A percentile compares a stretch with the other conserved stretches of the same genome.
Conservation (phyloP, 805 yeast genomes). For the Saccharomycopsis selenospora region DNA sequence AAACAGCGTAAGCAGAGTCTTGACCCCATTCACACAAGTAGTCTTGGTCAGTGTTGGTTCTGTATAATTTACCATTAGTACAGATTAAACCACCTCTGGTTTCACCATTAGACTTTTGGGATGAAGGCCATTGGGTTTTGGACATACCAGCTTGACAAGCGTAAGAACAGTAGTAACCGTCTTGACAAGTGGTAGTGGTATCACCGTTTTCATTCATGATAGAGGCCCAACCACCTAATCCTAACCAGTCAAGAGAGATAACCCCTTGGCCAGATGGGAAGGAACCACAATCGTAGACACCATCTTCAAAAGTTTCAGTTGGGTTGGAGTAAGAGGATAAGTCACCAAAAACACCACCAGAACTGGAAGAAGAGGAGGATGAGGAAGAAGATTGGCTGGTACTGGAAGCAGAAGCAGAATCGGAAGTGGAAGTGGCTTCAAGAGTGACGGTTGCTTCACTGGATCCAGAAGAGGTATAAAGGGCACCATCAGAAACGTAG, state of each 20-base stretch:
- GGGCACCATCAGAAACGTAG: constrained; percentile 11
- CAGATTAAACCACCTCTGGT: constrained; percentile 91
- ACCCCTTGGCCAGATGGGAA: constrained; percentile 87
- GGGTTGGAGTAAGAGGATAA: constrained; percentile 53
- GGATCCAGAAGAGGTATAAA: constrained; percentile 3
- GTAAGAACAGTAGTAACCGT: constrained; percentile 92
- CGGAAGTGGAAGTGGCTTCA: constrained; percentile 15
- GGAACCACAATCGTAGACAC: constrained; percentile 50
- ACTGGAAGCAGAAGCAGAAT: constrained; percentile 24
- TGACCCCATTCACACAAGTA: constrained; percentile 81
- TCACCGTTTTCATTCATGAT: constrained; percentile 47
- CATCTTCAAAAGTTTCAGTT: constrained; percentile 56
- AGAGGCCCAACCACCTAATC: constrained; percentile 81
- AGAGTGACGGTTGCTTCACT: constrained; percentile 10
- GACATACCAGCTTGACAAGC: constrained; percentile 99
- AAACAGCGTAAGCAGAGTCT: constrained; percentile 46
- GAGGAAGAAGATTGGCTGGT: constrained; percentile 29
- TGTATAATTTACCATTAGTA: constrained; percentile 77
- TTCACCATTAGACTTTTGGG: constrained; percentile 81
- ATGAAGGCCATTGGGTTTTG: constrained; percentile 93
- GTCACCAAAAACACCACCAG: constrained; percentile 45
- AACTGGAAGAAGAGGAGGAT: constrained; percentile 29
- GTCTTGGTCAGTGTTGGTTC: constrained; percentile 58
- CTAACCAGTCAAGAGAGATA: constrained; percentile 60
- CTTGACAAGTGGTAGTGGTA: constrained; percentile 66